Base-by-base conservation (phyloP, 495 filamentous ascomycete species). In the Coniosporium apollinis region DNA sequence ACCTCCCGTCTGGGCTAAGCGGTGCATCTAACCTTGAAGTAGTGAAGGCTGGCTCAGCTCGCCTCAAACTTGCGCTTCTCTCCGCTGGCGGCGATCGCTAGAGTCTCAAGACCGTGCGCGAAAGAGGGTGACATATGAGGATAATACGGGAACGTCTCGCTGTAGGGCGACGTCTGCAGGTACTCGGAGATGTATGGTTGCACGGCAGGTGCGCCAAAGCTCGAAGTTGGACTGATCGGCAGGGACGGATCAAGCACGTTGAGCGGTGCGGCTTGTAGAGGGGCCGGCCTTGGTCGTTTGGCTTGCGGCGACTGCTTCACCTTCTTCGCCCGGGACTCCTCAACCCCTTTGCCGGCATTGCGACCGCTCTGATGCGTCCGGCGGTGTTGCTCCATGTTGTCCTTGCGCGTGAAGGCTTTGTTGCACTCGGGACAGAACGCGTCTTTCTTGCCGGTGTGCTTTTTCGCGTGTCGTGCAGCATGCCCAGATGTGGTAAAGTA, bases 351-450 rank as follows among this genome's bases (percentile, higher is more conserved):
- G 17, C 25, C 19, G 2, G 49, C 36, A 36, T 44, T 45, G 17
- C 56, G 51, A 8, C 56, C 56, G 36, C 42, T 56, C 33, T 60
- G 50, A 55, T 96, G 87, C 1, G 89, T 96, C 32, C 86, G 73
- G 34, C 83, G 76, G 49, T 96, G 87, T 48, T 96, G 87, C 64
- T 94, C 94, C 82, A 94, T 94, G 59, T 96, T 96, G 60, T 96
- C 87, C 49, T 89, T 84, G 29, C 87, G 75, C 4, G 89, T 94
- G 50, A 96, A 96, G 31, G 82, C 82, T 58, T 94, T 94, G 54
- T 76, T 70, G 62, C 87, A 96, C 38, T 78, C 83, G 0, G 81
- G 76, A 58, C 87, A 96, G 32, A 74, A 68, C 14, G 93, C 84
- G 30, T 78, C 82, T 60, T 96, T 96, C 60, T 93, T 84, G 16